These are phyloP conservation scores for Didymella lethalis DNA, from an alignment of 2,329 filamentous ascomycete species.

Conservation along the genomic window DNA sequence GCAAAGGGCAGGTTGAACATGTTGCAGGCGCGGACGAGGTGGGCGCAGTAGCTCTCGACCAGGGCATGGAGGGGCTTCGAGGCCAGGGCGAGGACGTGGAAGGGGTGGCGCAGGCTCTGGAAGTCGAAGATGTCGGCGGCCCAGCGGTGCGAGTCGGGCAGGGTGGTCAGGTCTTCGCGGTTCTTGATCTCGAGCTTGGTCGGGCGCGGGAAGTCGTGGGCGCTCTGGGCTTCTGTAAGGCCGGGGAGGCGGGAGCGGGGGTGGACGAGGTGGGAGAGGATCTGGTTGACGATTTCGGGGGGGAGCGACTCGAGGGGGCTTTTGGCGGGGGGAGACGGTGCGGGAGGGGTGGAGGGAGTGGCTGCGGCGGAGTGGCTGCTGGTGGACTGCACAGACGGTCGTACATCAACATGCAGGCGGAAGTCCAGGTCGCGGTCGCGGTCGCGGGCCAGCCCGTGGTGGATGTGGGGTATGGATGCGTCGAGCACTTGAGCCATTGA, in stretches of 20 bases:
- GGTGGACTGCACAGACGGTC: not conserved
- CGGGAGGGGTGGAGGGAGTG: too few species aligned
- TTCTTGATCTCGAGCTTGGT: constrained; percentile 32
- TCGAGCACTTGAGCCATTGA: constrained; percentile 8
- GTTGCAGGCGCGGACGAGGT: constrained; percentile 39
- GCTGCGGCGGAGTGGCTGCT: not conserved
- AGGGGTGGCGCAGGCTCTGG: constrained; percentile 34
- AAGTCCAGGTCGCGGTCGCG: not conserved
- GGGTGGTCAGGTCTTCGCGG: constrained; percentile 30
- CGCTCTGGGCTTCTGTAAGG: constrained; percentile 40
- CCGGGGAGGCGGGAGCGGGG: constrained; percentile 42
- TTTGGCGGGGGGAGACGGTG: not conserved
- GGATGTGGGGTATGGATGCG: constrained; percentile 2
- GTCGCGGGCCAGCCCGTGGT: constrained; percentile 6
- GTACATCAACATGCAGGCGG: not conserved
- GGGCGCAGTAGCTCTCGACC: constrained; percentile 39
- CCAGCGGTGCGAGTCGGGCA: constrained; percentile 38
- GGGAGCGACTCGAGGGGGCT: constrained; percentile 38
- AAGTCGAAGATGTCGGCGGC: constrained; percentile 41
- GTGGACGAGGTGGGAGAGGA: constrained; percentile 40
- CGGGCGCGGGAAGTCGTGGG: constrained; percentile 27
- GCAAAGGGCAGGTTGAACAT: constrained; percentile 43
- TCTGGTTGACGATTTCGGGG: constrained; percentile 39
- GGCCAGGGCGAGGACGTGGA: constrained; percentile 38
- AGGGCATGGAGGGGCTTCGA: constrained; percentile 31